phyloP scores from a whole-genome alignment of 2,329 filamentous ascomycete genomes.

The Fusarium sp. region DNA sequence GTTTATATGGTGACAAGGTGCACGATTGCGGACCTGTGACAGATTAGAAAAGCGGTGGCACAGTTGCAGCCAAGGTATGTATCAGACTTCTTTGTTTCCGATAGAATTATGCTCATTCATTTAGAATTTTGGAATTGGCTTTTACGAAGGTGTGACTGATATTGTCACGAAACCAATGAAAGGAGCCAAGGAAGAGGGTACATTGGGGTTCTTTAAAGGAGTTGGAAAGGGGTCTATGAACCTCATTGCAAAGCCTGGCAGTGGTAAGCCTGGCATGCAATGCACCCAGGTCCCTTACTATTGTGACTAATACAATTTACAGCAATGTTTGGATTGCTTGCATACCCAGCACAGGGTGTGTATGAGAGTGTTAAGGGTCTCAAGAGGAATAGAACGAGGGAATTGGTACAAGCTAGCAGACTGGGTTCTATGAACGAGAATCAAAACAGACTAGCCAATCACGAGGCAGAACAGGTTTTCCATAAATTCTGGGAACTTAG shows the following conservation, averaged over 20 bases:
- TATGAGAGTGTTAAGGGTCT: too few species aligned
- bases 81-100: accelerated
- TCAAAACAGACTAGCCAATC: too few species aligned
- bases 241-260: background rate
- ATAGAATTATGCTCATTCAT: too few species aligned
- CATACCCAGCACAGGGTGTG: too few species aligned
- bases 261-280: background rate
- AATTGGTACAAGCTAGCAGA: too few species aligned
- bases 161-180: background rate
- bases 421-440: too few species aligned
- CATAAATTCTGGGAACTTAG: too few species aligned
- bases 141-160: background rate
- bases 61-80: constrained; percentile 1
- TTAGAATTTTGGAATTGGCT: constrained; percentile 1
- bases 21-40: background rate
- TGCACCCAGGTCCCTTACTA: too few species aligned
- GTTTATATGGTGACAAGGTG: background rate
- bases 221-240: background rate
- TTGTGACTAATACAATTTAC: too few species aligned
- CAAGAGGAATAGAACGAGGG: too few species aligned
- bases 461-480: too few species aligned
- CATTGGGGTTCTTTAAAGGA: background rate
- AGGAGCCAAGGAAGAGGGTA: background rate
- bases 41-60: background rate
- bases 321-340: too few species aligned